Percentiles rank a stretch among this genome's conserved stretches.
phyloP scores from a whole-genome alignment of 352 stramenopile genomes.

The Phytophthora agathidicida region DNA sequence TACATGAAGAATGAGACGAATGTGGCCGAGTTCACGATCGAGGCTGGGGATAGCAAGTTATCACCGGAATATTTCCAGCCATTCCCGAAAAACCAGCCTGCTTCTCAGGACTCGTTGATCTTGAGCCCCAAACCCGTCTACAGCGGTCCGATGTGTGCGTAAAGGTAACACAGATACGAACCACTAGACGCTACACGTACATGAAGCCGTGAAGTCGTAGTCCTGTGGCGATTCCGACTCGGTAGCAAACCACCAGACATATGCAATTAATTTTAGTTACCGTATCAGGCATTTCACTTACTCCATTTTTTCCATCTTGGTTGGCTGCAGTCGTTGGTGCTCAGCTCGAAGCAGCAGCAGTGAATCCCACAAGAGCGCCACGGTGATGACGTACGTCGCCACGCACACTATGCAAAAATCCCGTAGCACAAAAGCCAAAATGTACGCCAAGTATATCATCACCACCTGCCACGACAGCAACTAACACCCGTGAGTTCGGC shows the following conservation, averaged over 20 bases:
- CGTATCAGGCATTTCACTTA: no score
- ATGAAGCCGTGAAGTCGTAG: no score
- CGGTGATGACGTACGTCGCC: slow-evolving; percentile 58
- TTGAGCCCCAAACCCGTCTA: slow-evolving; percentile 12
- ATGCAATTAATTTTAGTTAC: no score
- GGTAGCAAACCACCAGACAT: no score
- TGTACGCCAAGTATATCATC: slow-evolving; percentile 59
- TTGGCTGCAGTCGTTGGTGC: background rate
- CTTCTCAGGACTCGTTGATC: slow-evolving; percentile 14
- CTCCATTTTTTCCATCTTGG: slow-evolving; percentile 11
- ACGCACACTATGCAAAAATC: slow-evolving; percentile 68
- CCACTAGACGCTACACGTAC: no score
- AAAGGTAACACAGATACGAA: no score
- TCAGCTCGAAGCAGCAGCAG: slow-evolving; percentile 37
- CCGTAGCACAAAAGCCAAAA: slow-evolving; percentile 58
- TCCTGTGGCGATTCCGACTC: no score
- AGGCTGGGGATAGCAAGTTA: slow-evolving; percentile 50
- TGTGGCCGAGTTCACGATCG: slow-evolving; percentile 67
- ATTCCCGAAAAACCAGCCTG: background rate
- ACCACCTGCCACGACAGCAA: slow-evolving; percentile 32
- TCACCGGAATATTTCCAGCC: slow-evolving; percentile 30
- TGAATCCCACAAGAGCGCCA: slow-evolving; percentile 49
- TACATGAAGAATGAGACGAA: slow-evolving; percentile 44
- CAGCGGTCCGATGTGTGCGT: background rate
- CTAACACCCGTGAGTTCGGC: background rate